Evolutionary conservation across 164 flowering plant species (phyloP).

Genomic region (Malania oleifera): DNA sequence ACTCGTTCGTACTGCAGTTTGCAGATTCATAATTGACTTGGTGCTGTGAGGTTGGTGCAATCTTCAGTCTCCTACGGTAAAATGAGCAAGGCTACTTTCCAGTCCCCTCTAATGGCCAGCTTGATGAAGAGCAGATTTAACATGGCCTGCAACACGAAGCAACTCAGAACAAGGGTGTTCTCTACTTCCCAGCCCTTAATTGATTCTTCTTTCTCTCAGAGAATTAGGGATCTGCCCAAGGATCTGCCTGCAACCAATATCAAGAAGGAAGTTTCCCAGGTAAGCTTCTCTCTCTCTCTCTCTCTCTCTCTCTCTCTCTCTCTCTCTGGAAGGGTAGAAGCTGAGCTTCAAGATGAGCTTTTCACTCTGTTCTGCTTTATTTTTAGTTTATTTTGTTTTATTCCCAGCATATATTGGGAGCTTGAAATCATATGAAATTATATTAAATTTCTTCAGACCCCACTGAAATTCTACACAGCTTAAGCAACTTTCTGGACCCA

Average conservation of each 20-base stretch:
- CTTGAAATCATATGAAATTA: too few relatives aligned
- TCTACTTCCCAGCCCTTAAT: slow-evolving; percentile 22
- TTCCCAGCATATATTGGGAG: too few relatives aligned
- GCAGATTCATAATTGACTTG: too few relatives aligned
- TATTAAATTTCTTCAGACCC: too few relatives aligned
- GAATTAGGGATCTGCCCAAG: slow-evolving; percentile 53
- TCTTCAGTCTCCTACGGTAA: too few relatives aligned
- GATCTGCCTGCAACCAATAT: slow-evolving; percentile 46
- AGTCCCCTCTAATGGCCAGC: slow-evolving; percentile 13
- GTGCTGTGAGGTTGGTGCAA: too few relatives aligned
- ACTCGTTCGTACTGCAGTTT: too few relatives aligned
- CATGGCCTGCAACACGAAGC: not conserved
- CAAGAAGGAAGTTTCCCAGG: slow-evolving; percentile 47
- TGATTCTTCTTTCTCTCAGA: slow-evolving; percentile 40
- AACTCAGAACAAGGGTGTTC: slow-evolving; percentile 10
- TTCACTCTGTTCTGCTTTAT: not conserved
- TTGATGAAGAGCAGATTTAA: slow-evolving; percentile 23
- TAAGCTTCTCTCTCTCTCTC: slow-evolving; percentile 14
- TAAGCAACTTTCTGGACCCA: too few relatives aligned
- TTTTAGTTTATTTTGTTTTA: not conserved
- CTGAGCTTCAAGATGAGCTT: too few relatives aligned
- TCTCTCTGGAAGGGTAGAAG: not conserved
- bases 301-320: not conserved
- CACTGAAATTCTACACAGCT: too few relatives aligned
- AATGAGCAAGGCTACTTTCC: too few relatives aligned